Percentiles rank a stretch among this genome's conserved stretches.
phyloP scores from a whole-genome alignment of 2,329 filamentous ascomycete genomes.

The Chaetomium sp. region DNA sequence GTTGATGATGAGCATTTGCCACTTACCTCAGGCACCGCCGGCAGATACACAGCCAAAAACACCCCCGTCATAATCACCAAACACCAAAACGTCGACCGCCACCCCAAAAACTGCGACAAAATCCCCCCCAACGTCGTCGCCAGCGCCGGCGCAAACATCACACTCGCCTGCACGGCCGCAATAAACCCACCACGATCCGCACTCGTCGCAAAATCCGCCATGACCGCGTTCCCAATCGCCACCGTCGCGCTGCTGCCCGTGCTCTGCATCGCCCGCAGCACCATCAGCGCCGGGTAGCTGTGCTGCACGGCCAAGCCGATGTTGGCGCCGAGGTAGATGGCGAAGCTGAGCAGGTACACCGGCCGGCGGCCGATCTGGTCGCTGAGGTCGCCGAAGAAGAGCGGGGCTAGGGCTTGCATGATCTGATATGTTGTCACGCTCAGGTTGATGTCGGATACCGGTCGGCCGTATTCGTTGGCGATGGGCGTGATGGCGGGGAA shows the following conservation, averaged over 20 bases:
- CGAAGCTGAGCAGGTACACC: conserved; percentile 41
- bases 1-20: neutral
- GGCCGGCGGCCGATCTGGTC: conserved; percentile 43
- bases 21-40: conserved; percentile 26
- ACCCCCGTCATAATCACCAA: conserved; percentile 38
- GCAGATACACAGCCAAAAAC: conserved; percentile 38
- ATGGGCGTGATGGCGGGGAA: conserved; percentile 38
- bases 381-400: conserved; percentile 44
- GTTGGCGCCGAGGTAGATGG: conserved; percentile 41
- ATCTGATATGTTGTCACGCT: conserved; percentile 44
- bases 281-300: conserved; percentile 38
- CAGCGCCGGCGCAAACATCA: neutral
- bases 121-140: conserved; percentile 36
- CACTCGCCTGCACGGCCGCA: neutral
- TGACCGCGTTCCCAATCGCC: conserved; percentile 45
- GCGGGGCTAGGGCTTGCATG: conserved; percentile 43
- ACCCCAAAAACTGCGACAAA: conserved; percentile 44
- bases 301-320: conserved; percentile 39
- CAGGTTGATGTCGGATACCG: conserved; percentile 29
- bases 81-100: conserved; percentile 52
- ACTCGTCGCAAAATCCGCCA: conserved; percentile 51
- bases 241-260: conserved; percentile 48
- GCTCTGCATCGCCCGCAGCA: conserved; percentile 45
- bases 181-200: conserved; percentile 52
- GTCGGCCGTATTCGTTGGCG: conserved; percentile 29